These are phyloP conservation scores for Sarocladium kiliense DNA, from an alignment of 2,329 filamentous ascomycete genomes.

Conservation along the genomic window DNA sequence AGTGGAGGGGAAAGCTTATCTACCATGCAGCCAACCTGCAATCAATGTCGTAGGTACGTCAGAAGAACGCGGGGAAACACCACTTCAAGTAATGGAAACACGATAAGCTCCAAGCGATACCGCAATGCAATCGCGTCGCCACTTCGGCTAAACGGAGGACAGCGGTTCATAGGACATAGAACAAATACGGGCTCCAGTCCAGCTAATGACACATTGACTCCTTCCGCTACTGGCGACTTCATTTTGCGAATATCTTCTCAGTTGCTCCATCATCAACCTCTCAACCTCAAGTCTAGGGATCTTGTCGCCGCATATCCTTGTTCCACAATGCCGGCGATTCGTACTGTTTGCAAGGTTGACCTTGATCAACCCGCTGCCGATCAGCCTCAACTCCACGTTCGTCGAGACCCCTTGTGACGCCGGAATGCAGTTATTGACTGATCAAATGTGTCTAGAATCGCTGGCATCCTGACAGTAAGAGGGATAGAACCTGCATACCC, in stretches of 20 bases:
- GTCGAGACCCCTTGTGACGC: slow-evolving; percentile 19
- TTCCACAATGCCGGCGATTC: slow-evolving; percentile 40
- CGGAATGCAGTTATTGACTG: neutral
- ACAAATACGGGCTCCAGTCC: neutral
- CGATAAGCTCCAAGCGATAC: neutral
- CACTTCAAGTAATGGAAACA: slow-evolving; percentile 3
- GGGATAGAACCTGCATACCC: too few species aligned
- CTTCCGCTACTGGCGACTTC: too few species aligned
- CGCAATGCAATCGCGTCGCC: neutral
- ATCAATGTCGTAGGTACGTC: neutral
- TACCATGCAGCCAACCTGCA: neutral
- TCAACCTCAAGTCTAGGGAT: neutral
- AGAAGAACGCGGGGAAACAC: slow-evolving; percentile 3
- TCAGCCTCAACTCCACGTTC: slow-evolving; percentile 38
- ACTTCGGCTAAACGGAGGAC: neutral
- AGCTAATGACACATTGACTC: too few species aligned
- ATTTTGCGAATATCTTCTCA: neutral
- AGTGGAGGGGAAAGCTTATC: neutral
- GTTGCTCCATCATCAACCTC: neutral
- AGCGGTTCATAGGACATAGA: neutral
- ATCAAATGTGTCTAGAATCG: slow-evolving; percentile 56
- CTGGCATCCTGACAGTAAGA: slow-evolving; percentile 84
- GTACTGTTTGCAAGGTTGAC: slow-evolving; percentile 46
- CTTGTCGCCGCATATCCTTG: neutral
- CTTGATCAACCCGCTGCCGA: slow-evolving; percentile 21